These are phyloP conservation scores for Yamadazyma takamatsuzukensis DNA, from an alignment of 805 yeast species.

Conservation along the genomic window DNA sequence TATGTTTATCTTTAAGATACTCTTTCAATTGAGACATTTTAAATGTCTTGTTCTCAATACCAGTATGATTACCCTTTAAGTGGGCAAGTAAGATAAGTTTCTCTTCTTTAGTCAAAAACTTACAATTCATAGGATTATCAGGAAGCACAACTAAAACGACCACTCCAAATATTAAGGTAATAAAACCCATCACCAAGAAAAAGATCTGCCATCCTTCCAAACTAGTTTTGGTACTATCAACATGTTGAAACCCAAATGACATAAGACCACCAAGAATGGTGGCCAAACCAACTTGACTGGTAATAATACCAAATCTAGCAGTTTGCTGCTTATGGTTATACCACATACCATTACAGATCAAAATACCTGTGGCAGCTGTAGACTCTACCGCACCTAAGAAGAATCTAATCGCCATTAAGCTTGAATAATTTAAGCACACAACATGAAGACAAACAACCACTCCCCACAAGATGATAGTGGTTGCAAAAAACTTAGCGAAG, in stretches of 20 bases:
- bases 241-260: conserved; percentile 52
- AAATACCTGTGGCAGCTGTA: conserved; percentile 53
- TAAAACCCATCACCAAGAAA: conserved; percentile 52
- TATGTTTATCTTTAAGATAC: conserved; percentile 41
- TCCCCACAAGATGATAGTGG: conserved; percentile 53
- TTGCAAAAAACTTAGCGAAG: conserved; percentile 47
- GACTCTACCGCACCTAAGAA: conserved; percentile 54
- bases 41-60: conserved; percentile 46
- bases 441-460: conserved; percentile 46
- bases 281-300: conserved; percentile 56
- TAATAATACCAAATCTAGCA: conserved; percentile 53
- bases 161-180: conserved; percentile 50
- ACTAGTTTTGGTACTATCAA: conserved; percentile 31
- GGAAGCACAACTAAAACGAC: conserved; percentile 44
- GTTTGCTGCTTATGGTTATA: conserved; percentile 52
- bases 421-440: conserved; percentile 50
- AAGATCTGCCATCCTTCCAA: conserved; percentile 56
- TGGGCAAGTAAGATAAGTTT: conserved; percentile 40
- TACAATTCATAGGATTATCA: conserved; percentile 39
- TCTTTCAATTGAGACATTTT: conserved; percentile 38
- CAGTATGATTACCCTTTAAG: conserved; percentile 48
- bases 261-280: conserved; percentile 46
- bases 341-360: conserved; percentile 60
- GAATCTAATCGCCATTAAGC: conserved; percentile 52
- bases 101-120: conserved; percentile 39